Evolutionary conservation across 192 early-diverging fungal genomes (phyloP).

Genomic region (Dissophora globulifera): DNA sequence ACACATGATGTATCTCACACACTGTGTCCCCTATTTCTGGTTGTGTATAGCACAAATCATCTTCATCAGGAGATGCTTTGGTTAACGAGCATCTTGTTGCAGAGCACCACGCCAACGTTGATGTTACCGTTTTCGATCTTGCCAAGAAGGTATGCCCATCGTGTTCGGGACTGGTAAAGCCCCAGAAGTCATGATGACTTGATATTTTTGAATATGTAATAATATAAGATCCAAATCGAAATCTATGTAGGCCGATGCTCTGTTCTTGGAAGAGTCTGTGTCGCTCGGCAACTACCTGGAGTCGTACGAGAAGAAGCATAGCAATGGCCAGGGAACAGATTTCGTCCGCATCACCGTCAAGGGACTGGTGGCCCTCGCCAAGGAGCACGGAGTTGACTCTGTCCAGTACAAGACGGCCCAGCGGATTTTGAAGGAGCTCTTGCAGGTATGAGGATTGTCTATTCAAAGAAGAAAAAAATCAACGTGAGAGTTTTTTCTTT

Average conservation of each 20-base stretch:
- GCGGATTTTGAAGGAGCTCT: constrained; percentile 46
- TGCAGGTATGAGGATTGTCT: too few relatives aligned
- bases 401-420: constrained; percentile 46
- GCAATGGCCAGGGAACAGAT: constrained; percentile 17
- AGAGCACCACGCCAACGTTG: constrained; percentile 45
- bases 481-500: not conserved
- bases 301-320: constrained; percentile 27
- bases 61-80: constrained; percentile 44
- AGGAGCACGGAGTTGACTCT: constrained; percentile 40
- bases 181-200: too few relatives aligned
- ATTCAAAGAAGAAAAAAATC: not conserved
- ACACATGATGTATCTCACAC: constrained; percentile 19
- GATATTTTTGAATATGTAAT: too few relatives aligned
- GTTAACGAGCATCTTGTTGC: constrained; percentile 48
- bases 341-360: constrained; percentile 50
- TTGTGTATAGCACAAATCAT: constrained; percentile 37
- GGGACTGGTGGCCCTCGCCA: constrained; percentile 34
- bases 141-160: constrained; percentile 32
- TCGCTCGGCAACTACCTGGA: constrained; percentile 45
- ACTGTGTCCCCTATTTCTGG: not conserved
- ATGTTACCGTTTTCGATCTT: constrained; percentile 46
- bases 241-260: constrained; percentile 55
- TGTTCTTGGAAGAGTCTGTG: constrained; percentile 49
- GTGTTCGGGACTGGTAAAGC: too few relatives aligned
- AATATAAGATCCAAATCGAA: too few relatives aligned